Evolutionary conservation across 179 eudicot species (phyloP).

Genomic region (Heliamphora pulchella): DNA sequence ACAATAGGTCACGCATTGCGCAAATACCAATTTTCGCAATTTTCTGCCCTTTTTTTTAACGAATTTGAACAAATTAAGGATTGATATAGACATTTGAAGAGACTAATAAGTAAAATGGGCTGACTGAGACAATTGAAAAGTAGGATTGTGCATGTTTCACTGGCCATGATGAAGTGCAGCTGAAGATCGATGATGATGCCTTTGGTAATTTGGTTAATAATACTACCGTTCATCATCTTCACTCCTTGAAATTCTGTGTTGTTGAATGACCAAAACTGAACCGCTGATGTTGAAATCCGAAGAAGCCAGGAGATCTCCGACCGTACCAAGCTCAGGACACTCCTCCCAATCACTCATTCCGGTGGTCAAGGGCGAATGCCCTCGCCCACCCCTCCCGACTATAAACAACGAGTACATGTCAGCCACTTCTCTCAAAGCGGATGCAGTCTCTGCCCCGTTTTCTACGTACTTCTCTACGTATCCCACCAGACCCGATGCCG

Average conservation of each 20-base stretch:
- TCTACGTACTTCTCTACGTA: constrained; percentile 79
- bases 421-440: constrained; percentile 59
- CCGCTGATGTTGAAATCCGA: constrained; percentile 69
- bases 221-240: constrained; percentile 16
- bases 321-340: constrained; percentile 88
- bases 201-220: no score
- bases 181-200: no score
- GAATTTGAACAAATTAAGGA: no score
- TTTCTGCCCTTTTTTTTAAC: no score
- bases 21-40: no score
- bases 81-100: no score
- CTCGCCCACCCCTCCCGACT: constrained; percentile 76
- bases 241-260: constrained; percentile 33
- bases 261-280: constrained; percentile 82
- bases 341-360: constrained; percentile 99
- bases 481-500: constrained; percentile 76
- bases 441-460: constrained; percentile 64
- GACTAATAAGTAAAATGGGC: no score
- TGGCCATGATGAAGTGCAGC: no score
- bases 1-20: no score
- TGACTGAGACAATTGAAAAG: no score
- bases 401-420: constrained; percentile 78
- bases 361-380: constrained; percentile 50
- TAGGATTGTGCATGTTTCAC: no score
- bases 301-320: constrained; percentile 88